These are phyloP conservation scores for Bullera alba DNA, from an alignment of 768 basidiomycete species.

Conservation along the genomic window DNA sequence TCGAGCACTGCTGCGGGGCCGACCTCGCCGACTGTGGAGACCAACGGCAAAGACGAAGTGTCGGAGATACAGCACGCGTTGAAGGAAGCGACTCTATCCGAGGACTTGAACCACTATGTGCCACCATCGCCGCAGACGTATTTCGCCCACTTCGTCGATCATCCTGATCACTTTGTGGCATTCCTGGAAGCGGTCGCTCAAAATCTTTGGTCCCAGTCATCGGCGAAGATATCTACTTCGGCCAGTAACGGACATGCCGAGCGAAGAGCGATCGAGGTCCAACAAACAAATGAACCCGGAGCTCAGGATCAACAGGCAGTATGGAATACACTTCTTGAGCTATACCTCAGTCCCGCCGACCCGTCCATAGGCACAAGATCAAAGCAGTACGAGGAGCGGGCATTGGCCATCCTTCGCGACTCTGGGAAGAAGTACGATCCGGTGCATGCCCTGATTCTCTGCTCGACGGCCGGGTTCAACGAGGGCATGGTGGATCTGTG, in stretches of 20 bases:
- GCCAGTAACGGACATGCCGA: conserved; percentile 14
- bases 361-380: conserved; percentile 35
- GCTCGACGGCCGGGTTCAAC: conserved; percentile 74
- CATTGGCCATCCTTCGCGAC: conserved; percentile 61
- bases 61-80: conserved; percentile 1
- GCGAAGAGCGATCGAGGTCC: too few relatives aligned
- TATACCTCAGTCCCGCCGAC: conserved; percentile 62
- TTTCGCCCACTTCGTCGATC: conserved; percentile 91
- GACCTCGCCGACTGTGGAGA: conserved; percentile 5
- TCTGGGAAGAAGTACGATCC: conserved; percentile 64
- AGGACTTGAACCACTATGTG: conserved; percentile 19
- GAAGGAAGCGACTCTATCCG: neutral
- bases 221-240: conserved; percentile 46
- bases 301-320: conserved; percentile 66
- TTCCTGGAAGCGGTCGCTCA: conserved; percentile 83
- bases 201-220: conserved; percentile 72
- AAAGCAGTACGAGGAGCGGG: conserved; percentile 55
- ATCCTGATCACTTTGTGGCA: conserved; percentile 68
- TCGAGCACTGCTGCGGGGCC: conserved; percentile 35
- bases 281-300: too few relatives aligned
- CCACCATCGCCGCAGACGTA: conserved; percentile 73
- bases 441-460: conserved; percentile 89
- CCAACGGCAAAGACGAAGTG: neutral
- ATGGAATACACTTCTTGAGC: conserved; percentile 92
- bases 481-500: conserved; percentile 80